Percentiles rank a stretch among this genome's conserved stretches.
Evolutionary conservation across 2,329 filamentous ascomycete species (phyloP).

Genomic region (Albifimbria verrucaria): DNA sequence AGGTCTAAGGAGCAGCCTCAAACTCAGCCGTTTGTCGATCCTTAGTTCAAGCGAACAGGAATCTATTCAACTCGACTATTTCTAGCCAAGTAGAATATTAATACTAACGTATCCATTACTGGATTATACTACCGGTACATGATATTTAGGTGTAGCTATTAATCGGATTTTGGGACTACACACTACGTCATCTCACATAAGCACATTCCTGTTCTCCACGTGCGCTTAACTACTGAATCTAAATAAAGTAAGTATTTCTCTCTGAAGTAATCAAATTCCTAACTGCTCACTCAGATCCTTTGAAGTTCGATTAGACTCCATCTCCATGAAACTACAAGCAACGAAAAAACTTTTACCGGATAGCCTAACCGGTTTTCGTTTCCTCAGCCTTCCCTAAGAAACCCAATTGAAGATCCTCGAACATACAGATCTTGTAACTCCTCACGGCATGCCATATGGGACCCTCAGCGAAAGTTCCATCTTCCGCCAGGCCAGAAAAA

Average conservation of each 20-base stretch:
- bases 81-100: too few relatives aligned
- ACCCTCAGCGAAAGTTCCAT: neutral
- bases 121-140: too few relatives aligned
- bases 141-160: too few relatives aligned
- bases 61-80: too few relatives aligned
- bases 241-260: neutral
- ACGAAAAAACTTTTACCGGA: neutral
- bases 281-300: neutral
- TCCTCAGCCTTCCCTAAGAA: neutral
- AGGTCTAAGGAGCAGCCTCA: too few relatives aligned
- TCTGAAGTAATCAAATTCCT: neutral
- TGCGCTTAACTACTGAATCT: neutral
- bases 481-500: neutral
- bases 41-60: too few relatives aligned
- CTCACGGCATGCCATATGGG: neutral
- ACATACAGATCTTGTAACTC: neutral
- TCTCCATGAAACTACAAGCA: neutral
- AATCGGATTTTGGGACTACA: too few relatives aligned
- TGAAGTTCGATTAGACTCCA: neutral
- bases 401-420: neutral
- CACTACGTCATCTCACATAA: neutral
- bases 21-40: too few relatives aligned
- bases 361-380: neutral
- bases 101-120: too few relatives aligned
- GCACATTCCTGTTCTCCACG: neutral